phyloP scores from a whole-genome alignment of 768 basidiomycete genomes.

The Xerocomus potaroensis region DNA sequence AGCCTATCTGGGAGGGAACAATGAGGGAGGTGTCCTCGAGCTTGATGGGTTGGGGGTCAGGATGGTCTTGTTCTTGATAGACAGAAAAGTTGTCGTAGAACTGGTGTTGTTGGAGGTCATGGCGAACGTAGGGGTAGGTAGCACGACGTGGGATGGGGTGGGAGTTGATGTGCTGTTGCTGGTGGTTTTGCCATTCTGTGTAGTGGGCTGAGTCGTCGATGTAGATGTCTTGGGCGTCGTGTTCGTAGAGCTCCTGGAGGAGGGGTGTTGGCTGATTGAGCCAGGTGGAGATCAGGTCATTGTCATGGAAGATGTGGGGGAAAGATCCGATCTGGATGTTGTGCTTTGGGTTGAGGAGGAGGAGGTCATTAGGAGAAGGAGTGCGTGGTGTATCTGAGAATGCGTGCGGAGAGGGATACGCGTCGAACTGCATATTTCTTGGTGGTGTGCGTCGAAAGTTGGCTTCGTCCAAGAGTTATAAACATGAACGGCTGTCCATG shows the following conservation, averaged over 20 bases:
- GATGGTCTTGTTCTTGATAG: conserved; percentile 36
- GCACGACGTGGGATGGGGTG: conserved; percentile 53
- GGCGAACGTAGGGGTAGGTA: conserved; percentile 73
- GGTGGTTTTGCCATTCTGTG: conserved; percentile 33
- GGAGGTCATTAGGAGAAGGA: conserved; percentile 54
- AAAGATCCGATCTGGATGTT: conserved; percentile 39
- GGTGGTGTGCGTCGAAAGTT: background rate
- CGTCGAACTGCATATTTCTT: conserved; percentile 51
- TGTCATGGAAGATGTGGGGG: conserved; percentile 48
- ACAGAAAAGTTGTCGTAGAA: conserved; percentile 32
- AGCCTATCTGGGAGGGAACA: conserved; percentile 56
- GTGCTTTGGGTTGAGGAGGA: conserved; percentile 37
- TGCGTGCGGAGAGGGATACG: conserved; percentile 45
- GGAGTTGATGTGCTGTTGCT: conserved; percentile 34
- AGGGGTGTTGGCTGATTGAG: conserved; percentile 42
- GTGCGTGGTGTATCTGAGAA: conserved; percentile 72
- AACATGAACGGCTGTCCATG: conserved; percentile 30
- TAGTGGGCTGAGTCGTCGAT: conserved; percentile 34
- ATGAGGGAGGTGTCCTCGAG: conserved; percentile 58
- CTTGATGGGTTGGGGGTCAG: conserved; percentile 45
- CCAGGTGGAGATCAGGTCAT: conserved; percentile 33
- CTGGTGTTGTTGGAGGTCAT: conserved; percentile 52
- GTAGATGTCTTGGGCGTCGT: conserved; percentile 43
- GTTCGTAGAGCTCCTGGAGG: conserved; percentile 70
- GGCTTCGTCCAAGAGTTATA: conserved; percentile 26